Percentiles rank a stretch among this genome's conserved stretches.
phyloP scores from a whole-genome alignment of 306 rosid genomes.

The Quercus engelmannii region DNA sequence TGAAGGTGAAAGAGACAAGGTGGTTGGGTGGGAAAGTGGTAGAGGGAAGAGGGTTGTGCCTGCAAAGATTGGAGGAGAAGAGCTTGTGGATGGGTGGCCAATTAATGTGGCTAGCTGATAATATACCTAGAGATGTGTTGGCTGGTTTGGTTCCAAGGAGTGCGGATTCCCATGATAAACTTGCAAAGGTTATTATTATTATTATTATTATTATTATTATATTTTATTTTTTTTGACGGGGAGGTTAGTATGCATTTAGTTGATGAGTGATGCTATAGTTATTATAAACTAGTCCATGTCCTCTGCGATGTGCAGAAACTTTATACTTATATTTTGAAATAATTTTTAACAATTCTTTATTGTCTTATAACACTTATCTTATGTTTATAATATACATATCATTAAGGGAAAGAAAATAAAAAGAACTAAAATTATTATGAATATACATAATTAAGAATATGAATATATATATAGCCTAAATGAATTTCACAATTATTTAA shows the following conservation, averaged over 20 bases:
- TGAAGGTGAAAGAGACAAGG: background rate
- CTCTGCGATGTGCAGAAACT: accelerated
- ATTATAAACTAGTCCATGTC: no score
- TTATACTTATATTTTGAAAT: no score
- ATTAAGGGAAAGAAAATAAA: no score
- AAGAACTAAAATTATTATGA: no score
- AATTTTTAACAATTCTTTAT: no score
- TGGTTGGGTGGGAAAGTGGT: background rate
- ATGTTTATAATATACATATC: no score
- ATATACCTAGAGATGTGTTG: slow-evolving; percentile 42
- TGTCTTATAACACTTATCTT: no score
- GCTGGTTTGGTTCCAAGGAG: slow-evolving; percentile 44
- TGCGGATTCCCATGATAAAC: slow-evolving; percentile 68
- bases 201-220: background rate
- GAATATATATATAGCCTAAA: no score
- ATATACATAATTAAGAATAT: no score
- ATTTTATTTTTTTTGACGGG: background rate
- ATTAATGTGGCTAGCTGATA: slow-evolving; percentile 60
- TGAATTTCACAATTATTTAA: no score
- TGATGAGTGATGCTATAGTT: no score
- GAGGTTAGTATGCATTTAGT: no score
- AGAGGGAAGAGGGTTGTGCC: background rate
- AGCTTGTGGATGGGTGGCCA: slow-evolving; percentile 56
- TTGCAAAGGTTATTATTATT: slow-evolving; percentile 48
- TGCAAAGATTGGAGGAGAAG: slow-evolving; percentile 46